phyloP scores from a whole-genome alignment of 371 early-diverging fungal species.

The Mucor mucedo region DNA sequence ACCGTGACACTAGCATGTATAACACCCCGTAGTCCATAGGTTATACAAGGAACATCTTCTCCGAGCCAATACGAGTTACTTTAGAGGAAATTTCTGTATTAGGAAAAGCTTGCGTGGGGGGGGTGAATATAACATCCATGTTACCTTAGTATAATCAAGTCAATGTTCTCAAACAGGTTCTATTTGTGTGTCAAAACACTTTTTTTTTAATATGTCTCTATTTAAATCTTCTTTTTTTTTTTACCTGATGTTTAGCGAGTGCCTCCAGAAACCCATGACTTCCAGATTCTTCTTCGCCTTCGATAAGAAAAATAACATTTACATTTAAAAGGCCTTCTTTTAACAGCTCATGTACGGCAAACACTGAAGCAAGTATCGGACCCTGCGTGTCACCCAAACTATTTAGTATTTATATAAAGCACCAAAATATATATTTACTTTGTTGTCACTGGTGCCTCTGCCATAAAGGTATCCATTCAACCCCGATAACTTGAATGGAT shows the following conservation, averaged over 20 bases:
- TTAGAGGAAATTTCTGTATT: conserved; percentile 1
- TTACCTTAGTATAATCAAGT: conserved; percentile 74
- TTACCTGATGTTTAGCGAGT: conserved; percentile 56
- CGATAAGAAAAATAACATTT: conserved; percentile 81
- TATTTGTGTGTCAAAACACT: background rate
- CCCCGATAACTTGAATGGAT: conserved; percentile 54
- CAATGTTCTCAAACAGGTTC: conserved; percentile 64
- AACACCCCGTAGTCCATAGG: conserved; percentile 77
- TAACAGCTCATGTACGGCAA: conserved; percentile 76
- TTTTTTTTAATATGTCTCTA: background rate
- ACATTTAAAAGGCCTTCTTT: conserved; percentile 64
- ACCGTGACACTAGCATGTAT: conserved; percentile 61
- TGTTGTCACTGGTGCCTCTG: conserved; percentile 84
- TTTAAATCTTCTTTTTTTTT: background rate
- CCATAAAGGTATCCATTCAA: conserved; percentile 82
- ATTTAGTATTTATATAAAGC: too few species aligned
- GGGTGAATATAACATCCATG: too few species aligned
- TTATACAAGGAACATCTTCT: conserved; percentile 70
- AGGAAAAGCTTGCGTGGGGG: background rate
- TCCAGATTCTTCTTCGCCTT: conserved; percentile 87
- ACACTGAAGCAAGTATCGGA: conserved; percentile 77
- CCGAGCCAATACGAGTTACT: conserved; percentile 76
- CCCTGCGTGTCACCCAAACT: conserved; percentile 42
- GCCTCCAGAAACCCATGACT: conserved; percentile 74
- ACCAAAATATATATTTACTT: conserved; percentile 33